Evolutionary conservation across 2,329 filamentous ascomycete species (phyloP).

Genomic region (Scopulariopsis brevicaulis): DNA sequence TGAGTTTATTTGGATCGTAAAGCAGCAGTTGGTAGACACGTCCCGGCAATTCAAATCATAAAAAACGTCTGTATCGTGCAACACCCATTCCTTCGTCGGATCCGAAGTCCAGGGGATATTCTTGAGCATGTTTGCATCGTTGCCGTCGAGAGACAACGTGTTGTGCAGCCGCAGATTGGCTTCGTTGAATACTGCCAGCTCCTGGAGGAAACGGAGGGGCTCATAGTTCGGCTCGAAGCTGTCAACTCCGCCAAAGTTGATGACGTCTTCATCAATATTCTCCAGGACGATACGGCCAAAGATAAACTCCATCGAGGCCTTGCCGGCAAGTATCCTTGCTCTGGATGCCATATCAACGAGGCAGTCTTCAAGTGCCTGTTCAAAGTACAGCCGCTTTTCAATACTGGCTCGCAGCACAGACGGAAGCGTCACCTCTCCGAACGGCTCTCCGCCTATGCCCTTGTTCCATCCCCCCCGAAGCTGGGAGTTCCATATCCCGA

Average conservation of each 20-base stretch:
- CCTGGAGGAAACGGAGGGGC: neutral
- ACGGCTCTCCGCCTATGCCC: neutral
- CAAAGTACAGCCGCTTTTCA: neutral
- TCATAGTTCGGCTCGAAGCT: neutral
- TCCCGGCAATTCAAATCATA: slow-evolving; percentile 9
- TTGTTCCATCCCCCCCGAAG: slow-evolving; percentile 6
- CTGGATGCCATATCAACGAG: neutral
- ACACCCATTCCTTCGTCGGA: slow-evolving; percentile 2
- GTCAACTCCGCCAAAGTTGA: neutral
- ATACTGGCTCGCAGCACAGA: neutral
- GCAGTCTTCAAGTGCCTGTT: neutral
- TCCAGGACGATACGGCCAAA: slow-evolving; percentile 2
- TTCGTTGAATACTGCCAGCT: neutral
- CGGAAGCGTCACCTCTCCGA: neutral
- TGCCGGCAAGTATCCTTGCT: neutral
- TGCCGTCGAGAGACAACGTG: slow-evolving; percentile 10
- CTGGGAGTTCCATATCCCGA: neutral
- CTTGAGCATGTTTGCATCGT: slow-evolving; percentile 13
- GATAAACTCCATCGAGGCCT: neutral
- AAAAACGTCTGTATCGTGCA: slow-evolving; percentile 9
- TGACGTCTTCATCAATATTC: neutral
- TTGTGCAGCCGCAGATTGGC: neutral
- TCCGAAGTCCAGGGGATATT: slow-evolving; percentile 9
- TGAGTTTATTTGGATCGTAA: slow-evolving; percentile 16
- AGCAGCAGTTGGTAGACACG: neutral